A percentile compares a stretch with the other conserved stretches of the same genome.
Conservation (phyloP, 164 flowering plant genomes). For the Warburgia ugandensis region DNA sequence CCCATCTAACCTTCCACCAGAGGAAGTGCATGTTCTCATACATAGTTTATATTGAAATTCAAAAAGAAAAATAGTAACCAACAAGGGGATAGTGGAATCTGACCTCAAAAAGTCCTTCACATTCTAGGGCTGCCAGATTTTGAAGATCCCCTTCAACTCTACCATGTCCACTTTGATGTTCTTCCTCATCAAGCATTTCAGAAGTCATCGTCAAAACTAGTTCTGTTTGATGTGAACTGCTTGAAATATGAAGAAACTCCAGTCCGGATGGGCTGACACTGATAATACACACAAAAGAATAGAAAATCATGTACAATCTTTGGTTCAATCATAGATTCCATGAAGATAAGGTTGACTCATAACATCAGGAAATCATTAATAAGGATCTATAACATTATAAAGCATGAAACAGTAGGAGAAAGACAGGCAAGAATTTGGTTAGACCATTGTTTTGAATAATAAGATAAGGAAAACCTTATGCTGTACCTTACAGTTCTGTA, state of each 20-base stretch:
- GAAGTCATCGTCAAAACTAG: conserved; percentile 28
- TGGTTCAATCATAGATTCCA: too few species aligned
- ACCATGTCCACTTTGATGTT: conserved; percentile 11
- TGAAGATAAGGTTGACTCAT: too few species aligned
- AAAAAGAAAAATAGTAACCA: too few species aligned
- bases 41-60: too few species aligned
- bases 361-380: too few species aligned
- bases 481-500: conserved; percentile 41
- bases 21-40: too few species aligned
- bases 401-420: too few species aligned
- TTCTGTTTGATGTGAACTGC: conserved; percentile 38
- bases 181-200: conserved; percentile 37
- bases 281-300: background rate
- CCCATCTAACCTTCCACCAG: too few species aligned
- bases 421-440: background rate
- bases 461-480: background rate
- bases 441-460: background rate
- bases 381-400: too few species aligned
- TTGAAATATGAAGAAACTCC: conserved; percentile 33
- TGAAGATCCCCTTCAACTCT: conserved; percentile 19
- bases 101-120: conserved; percentile 42
- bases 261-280: conserved; percentile 42
- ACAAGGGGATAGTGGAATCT: background rate
- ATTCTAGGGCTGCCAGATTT: conserved; percentile 15
- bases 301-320: background rate